Percentiles rank a stretch among this genome's conserved stretches.
phyloP scores from a whole-genome alignment of 352 stramenopile genomes.

The Globisporangium splendens region DNA sequence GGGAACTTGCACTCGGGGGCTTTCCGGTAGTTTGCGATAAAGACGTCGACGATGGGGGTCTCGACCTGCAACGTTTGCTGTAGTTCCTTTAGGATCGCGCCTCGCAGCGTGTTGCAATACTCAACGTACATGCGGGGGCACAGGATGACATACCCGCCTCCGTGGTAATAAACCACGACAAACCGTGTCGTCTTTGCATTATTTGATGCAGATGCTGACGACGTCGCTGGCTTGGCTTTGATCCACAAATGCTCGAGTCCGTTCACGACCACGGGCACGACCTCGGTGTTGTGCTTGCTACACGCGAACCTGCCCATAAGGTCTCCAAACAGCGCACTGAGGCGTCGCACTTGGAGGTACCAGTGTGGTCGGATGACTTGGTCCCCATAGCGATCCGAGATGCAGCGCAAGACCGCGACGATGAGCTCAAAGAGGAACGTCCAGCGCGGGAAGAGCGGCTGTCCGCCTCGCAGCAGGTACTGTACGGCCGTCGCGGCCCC shows the following conservation, averaged over 20 bases:
- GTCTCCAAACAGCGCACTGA: conserved; percentile 19
- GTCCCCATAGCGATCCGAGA: conserved; percentile 18
- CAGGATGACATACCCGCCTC: conserved; percentile 29
- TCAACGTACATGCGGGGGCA: conserved; percentile 21
- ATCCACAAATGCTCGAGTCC: conserved; percentile 49
- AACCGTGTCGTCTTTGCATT: conserved; percentile 15
- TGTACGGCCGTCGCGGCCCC: background rate
- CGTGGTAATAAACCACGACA: conserved; percentile 37
- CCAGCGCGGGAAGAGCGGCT: conserved; percentile 23
- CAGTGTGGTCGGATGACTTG: conserved; percentile 12
- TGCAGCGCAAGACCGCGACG: conserved; percentile 14
- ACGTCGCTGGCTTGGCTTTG: background rate
- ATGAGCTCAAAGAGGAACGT: conserved; percentile 34
- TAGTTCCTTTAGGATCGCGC: conserved; percentile 17
- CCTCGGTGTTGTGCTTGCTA: conserved; percentile 11
- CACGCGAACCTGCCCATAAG: conserved; percentile 23
- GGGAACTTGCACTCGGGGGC: conserved; percentile 23
- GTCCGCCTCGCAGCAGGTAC: conserved; percentile 3
- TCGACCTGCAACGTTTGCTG: conserved; percentile 2
- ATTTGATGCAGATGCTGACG: background rate
- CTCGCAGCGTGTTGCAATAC: conserved; percentile 9
- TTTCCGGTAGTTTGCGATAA: conserved; percentile 33
- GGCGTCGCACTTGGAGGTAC: conserved; percentile 17
- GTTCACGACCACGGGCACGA: conserved; percentile 27
- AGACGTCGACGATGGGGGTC: conserved; percentile 17